A percentile compares a stretch with the other conserved stretches of the same genome.
These are phyloP conservation scores for Pelomyxa schiedti DNA, from an alignment of 78 protist species.

Conservation along the genomic window DNA sequence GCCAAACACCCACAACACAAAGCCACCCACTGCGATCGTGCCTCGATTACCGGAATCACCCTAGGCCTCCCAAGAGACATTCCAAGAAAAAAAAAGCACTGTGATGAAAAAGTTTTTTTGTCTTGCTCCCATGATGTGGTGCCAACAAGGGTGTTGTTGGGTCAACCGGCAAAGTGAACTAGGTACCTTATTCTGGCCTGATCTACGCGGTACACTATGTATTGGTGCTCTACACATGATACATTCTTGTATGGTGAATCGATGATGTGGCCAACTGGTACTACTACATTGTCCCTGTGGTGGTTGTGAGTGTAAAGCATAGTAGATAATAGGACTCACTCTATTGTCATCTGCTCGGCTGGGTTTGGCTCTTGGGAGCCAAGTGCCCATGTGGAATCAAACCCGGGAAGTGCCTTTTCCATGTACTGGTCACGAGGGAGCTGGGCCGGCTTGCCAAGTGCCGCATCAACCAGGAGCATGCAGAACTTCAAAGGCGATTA, in stretches of 20 bases:
- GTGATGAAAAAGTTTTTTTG: too few species aligned
- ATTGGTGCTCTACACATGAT: constrained; percentile 39
- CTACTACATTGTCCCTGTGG: constrained; percentile 6
- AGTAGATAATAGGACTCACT: not conserved
- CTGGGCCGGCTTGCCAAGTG: constrained; percentile 40
- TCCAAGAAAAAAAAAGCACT: too few species aligned
- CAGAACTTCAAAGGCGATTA: too few species aligned
- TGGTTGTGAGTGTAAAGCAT: not conserved
- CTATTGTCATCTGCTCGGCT: not conserved
- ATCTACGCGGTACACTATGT: constrained; percentile 26
- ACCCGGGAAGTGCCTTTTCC: constrained; percentile 48
- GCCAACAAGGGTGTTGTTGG: too few species aligned
- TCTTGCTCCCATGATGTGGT: too few species aligned
- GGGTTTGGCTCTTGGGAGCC: constrained; percentile 38
- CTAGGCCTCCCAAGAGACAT: too few species aligned
- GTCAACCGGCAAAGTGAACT: constrained; percentile 4
- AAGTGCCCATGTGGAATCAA: constrained; percentile 37
- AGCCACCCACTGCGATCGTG: too few species aligned
- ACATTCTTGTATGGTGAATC: constrained; percentile 17
- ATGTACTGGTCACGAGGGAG: constrained; percentile 34
- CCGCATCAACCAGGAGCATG: constrained; percentile 41
- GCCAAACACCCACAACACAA: too few species aligned
- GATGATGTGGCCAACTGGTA: constrained; percentile 34
- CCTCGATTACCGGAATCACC: too few species aligned
- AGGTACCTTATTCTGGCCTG: constrained; percentile 31